Percentiles rank a stretch among this genome's conserved stretches.
Evolutionary conservation across 495 filamentous ascomycete genomes (phyloP).

Genomic region (Immersiella caudata): DNA sequence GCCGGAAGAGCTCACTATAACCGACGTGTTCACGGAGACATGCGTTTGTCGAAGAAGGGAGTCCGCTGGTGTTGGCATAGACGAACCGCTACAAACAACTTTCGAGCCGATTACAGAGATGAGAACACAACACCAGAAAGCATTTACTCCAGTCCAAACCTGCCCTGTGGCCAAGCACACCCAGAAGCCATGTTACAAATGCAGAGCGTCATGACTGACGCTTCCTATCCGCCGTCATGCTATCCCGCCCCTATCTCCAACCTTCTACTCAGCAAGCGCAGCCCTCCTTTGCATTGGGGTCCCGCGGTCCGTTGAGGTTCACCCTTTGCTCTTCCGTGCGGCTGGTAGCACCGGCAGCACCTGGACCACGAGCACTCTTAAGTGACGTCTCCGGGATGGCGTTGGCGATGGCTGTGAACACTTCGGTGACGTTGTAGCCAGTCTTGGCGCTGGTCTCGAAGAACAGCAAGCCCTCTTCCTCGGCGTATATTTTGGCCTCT

Average conservation of each 20-base stretch:
- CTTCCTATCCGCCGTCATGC: not conserved
- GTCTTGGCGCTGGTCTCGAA: constrained; percentile 99
- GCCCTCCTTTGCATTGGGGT: constrained; percentile 76
- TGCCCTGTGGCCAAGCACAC: constrained; percentile 25
- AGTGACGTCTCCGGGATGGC: constrained; percentile 94
- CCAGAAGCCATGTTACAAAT: constrained; percentile 23
- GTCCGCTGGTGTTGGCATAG: not conserved
- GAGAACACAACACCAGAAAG: constrained; percentile 9
- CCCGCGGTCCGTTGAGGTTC: constrained; percentile 64
- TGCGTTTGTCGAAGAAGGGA: no score
- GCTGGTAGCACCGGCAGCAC: constrained; percentile 57
- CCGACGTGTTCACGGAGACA: no score
- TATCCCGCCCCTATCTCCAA: not conserved
- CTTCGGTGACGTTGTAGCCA: constrained; percentile 87
- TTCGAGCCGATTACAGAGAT: not conserved
- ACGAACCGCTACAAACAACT: not conserved
- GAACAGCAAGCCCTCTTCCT: constrained; percentile 90
- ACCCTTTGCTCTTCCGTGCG: constrained; percentile 69
- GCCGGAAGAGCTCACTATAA: no score
- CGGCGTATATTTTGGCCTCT: constrained; percentile 90
- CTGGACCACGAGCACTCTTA: constrained; percentile 77
- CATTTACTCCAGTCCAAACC: constrained; percentile 17
- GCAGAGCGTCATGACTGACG: constrained; percentile 14
- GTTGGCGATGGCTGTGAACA: constrained; percentile 98
- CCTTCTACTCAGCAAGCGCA: constrained; percentile 79